phyloP scores from a whole-genome alignment of 2,329 filamentous ascomycete species.

The Ophiocordyceps polyrhachis-furcata region DNA sequence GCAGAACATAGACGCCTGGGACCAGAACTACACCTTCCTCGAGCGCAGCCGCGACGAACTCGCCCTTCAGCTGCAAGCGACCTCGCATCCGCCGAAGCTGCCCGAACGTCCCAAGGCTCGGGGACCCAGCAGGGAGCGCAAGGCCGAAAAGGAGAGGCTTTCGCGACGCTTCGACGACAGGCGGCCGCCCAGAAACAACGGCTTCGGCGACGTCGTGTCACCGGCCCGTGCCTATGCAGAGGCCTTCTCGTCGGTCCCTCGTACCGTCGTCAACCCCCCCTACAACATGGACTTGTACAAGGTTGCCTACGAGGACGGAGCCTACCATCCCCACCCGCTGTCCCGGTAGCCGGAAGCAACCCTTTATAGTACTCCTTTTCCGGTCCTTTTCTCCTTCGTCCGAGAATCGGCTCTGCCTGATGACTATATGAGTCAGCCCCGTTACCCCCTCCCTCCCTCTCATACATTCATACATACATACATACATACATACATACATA shows the following conservation, averaged over 20 bases:
- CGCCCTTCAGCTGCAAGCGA: slow-evolving; percentile 10
- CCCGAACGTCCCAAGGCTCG: slow-evolving; percentile 11
- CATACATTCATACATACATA: neutral
- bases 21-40: slow-evolving; percentile 9
- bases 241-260: slow-evolving; percentile 10
- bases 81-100: slow-evolving; percentile 5
- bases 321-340: slow-evolving; percentile 18
- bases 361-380: too few relatives aligned
- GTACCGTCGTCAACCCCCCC: slow-evolving; percentile 9
- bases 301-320: slow-evolving; percentile 14
- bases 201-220: slow-evolving; percentile 16
- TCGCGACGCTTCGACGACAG: slow-evolving; percentile 18
- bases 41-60: slow-evolving; percentile 13
- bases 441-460: too few relatives aligned
- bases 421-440: neutral
- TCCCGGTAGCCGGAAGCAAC: too few relatives aligned
- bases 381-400: too few relatives aligned
- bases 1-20: slow-evolving; percentile 2
- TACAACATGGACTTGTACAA: slow-evolving; percentile 10
- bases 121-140: slow-evolving; percentile 10
- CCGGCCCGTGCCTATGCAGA: neutral
- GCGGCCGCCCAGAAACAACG: slow-evolving; percentile 10
- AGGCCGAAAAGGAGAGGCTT: slow-evolving; percentile 16
- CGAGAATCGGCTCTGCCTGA: neutral
- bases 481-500: neutral